phyloP scores from a whole-genome alignment of 352 stramenopile species.

The Phytopythium delawarense region DNA sequence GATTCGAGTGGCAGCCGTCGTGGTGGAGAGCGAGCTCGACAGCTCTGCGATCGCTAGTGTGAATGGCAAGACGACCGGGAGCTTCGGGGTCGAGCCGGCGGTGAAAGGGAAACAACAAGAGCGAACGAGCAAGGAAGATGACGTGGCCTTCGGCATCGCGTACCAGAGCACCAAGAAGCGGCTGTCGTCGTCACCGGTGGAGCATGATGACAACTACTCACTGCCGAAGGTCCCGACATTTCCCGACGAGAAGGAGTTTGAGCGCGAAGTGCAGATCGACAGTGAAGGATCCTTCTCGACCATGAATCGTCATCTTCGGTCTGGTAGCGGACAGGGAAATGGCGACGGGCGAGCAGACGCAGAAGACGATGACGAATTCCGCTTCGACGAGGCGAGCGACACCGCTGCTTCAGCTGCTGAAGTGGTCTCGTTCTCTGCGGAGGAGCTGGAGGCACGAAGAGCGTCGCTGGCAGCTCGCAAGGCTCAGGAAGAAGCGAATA shows the following conservation, averaged over 20 bases:
- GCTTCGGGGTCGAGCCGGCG: background rate
- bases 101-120: background rate
- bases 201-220: constrained; percentile 18
- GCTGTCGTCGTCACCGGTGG: background rate
- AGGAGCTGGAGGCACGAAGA: constrained; percentile 15
- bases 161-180: constrained; percentile 47
- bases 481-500: constrained; percentile 27
- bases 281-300: constrained; percentile 33
- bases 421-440: constrained; percentile 9
- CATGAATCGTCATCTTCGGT: background rate
- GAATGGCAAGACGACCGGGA: background rate
- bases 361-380: constrained; percentile 40
- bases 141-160: constrained; percentile 46
- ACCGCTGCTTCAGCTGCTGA: background rate
- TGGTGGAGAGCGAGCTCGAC: background rate
- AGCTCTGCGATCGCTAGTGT: background rate
- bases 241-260: constrained; percentile 45
- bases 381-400: constrained; percentile 11
- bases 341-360: background rate
- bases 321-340: background rate
- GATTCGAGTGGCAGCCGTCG: constrained; percentile 3
- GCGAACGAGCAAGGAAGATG: background rate
- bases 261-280: constrained; percentile 28
- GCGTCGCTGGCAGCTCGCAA: constrained; percentile 22
- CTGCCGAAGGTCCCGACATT: constrained; percentile 36